Evolutionary conservation across 208 protist species (phyloP).

Genomic region (Leishmania turanica): DNA sequence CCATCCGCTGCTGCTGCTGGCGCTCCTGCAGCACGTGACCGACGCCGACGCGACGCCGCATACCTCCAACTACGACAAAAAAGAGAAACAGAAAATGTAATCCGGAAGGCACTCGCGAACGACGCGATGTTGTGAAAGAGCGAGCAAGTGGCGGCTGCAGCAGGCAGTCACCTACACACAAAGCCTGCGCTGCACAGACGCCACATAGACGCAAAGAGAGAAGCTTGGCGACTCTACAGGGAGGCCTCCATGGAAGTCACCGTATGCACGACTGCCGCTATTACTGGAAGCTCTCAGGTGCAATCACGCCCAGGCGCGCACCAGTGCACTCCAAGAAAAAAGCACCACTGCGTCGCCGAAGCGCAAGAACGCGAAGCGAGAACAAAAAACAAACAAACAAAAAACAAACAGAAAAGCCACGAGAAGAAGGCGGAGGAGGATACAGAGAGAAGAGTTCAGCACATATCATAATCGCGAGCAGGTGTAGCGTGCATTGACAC

Average conservation of each 20-base stretch:
- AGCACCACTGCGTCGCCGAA: not conserved
- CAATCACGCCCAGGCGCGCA: not conserved
- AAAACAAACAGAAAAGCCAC: not conserved
- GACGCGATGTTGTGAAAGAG: not conserved
- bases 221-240: not conserved
- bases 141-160: not conserved
- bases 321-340: not conserved
- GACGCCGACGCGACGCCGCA: slow-evolving; percentile 87
- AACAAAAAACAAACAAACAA: no score
- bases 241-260: no score
- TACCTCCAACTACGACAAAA: not conserved
- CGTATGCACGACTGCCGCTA: not conserved
- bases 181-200: not conserved
- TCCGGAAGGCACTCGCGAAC: not conserved
- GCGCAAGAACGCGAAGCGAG: not conserved
- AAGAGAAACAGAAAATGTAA: not conserved
- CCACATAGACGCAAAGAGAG: not conserved
- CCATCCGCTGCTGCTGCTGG: slow-evolving; percentile 82
- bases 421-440: not conserved
- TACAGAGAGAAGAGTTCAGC: not conserved
- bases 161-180: not conserved
- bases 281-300: not conserved
- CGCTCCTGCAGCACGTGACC: slow-evolving; percentile 77
- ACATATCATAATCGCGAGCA: no score
- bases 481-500: not conserved